Percentiles rank a stretch among this genome's conserved stretches.
phyloP scores from a whole-genome alignment of 2,329 filamentous ascomycete species.

The Aspergillus caelatus region DNA sequence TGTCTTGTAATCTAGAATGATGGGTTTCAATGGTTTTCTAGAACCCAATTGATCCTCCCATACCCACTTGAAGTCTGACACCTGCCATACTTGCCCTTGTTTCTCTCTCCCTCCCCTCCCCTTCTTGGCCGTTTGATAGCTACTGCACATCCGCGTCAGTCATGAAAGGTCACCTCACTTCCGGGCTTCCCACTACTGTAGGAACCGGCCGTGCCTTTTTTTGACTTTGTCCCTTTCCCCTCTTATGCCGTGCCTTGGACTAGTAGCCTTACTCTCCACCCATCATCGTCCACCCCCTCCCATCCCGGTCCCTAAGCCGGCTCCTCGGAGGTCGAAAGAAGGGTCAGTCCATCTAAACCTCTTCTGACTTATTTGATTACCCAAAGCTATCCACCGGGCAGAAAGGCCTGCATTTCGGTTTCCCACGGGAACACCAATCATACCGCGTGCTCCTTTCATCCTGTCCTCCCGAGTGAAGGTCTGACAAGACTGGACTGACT shows the following conservation, averaged over 20 bases:
- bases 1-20: neutral
- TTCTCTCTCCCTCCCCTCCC: neutral
- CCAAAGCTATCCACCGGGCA: conserved; percentile 5
- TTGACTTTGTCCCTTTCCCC: conserved; percentile 17
- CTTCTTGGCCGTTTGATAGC: neutral
- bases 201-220: conserved; percentile 5
- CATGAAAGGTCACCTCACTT: neutral
- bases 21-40: neutral
- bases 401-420: conserved; percentile 15
- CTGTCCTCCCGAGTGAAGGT: conserved; percentile 8
- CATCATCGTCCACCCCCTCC: conserved; percentile 12
- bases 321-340: conserved; percentile 1
- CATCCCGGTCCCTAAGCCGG: conserved; percentile 6
- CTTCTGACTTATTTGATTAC: conserved; percentile 6
- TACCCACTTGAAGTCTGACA: neutral
- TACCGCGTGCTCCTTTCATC: conserved; percentile 17
- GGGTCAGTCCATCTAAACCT: conserved; percentile 9
- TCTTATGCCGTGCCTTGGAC: conserved; percentile 5
- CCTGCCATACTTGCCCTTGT: neutral
- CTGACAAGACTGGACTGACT: conserved; percentile 1
- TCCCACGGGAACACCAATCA: conserved; percentile 20
- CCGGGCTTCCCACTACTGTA: conserved; percentile 5
- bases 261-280: conserved; percentile 5
- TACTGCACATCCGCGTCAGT: neutral
- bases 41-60: neutral